Conservation (phyloP, 345 rosid genomes). For the Eucalyptus grandis region DNA sequence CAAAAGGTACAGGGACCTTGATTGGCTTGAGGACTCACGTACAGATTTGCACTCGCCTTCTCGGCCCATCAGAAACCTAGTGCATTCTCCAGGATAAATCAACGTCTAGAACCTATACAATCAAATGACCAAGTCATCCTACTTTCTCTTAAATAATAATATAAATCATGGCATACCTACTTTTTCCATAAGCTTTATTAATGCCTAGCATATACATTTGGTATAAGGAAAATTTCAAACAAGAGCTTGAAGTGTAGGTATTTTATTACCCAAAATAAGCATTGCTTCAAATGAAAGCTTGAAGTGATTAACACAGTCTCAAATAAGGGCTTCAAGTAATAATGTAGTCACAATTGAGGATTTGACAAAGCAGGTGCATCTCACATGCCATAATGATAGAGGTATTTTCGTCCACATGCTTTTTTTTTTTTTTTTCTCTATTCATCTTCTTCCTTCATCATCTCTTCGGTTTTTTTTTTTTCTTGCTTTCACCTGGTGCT, state of each 20-base stretch:
- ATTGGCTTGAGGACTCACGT: slow-evolving; percentile 91
- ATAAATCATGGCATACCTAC: neutral
- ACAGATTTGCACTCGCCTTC: slow-evolving; percentile 95
- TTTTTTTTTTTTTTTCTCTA: too few species aligned
- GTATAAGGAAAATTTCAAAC: neutral
- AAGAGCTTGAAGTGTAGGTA: too few species aligned
- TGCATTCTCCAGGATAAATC: slow-evolving; percentile 94
- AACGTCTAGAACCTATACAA: slow-evolving; percentile 57
- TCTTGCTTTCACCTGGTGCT: too few species aligned
- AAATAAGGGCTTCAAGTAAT: too few species aligned
- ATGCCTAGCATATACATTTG: slow-evolving; percentile 44
- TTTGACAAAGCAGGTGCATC: too few species aligned
- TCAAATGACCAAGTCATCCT: neutral
- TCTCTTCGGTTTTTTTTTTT: too few species aligned
- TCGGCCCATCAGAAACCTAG: slow-evolving; percentile 88
- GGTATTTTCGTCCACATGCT: too few species aligned
- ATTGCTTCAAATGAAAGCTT: too few species aligned
- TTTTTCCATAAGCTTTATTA: slow-evolving; percentile 1
- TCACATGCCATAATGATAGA: too few species aligned
- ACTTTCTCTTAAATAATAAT: neutral
- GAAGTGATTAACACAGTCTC: too few species aligned
- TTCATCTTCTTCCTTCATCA: too few species aligned
- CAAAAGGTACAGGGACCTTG: slow-evolving; percentile 30
- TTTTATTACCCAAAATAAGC: rapidly evolving
- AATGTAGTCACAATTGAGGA: too few species aligned